These are phyloP conservation scores for Kazachstania bromeliacearum DNA, from an alignment of 805 yeast species.

Conservation along the genomic window DNA sequence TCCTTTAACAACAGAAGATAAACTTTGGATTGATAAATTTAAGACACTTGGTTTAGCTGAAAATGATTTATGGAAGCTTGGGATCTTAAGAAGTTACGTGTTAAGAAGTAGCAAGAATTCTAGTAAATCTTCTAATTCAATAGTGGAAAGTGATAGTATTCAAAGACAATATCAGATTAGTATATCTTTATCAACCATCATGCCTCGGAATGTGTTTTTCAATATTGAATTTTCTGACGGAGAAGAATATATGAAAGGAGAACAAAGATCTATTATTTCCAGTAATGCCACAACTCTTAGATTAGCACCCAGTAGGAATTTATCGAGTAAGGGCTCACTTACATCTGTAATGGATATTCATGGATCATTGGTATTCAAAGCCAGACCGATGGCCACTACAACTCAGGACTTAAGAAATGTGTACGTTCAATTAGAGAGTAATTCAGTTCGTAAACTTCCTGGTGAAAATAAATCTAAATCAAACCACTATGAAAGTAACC, in stretches of 20 bases:
- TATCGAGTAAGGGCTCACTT: no score
- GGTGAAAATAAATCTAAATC: conserved; percentile 1
- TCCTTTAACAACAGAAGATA: conserved; percentile 56
- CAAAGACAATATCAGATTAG: conserved; percentile 21
- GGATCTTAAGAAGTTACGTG: conserved; percentile 59
- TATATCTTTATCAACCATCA: conserved; percentile 18
- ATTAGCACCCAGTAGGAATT: no score
- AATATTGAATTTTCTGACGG: conserved; percentile 29
- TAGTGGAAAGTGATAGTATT: conserved; percentile 5
- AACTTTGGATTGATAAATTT: conserved; percentile 62
- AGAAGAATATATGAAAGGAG: background rate
- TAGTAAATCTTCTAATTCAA: conserved; percentile 1
- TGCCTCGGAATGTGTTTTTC: conserved; percentile 46
- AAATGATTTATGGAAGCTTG: conserved; percentile 75
- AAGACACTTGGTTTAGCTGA: conserved; percentile 65
- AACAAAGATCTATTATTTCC: background rate
- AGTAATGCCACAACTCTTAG: background rate
- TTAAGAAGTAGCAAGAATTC: conserved; percentile 42
- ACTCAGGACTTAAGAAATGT: conserved; percentile 34
- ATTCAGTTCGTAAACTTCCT: conserved; percentile 4
- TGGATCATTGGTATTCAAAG: conserved; percentile 30
- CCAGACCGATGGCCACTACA: conserved; percentile 34
- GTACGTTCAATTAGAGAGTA: conserved; percentile 36
- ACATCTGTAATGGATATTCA: conserved; percentile 16
- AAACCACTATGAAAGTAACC: conserved; percentile 12